Conservation (phyloP, 495 filamentous ascomycete genomes). For the Xylaria flabelliformis region DNA sequence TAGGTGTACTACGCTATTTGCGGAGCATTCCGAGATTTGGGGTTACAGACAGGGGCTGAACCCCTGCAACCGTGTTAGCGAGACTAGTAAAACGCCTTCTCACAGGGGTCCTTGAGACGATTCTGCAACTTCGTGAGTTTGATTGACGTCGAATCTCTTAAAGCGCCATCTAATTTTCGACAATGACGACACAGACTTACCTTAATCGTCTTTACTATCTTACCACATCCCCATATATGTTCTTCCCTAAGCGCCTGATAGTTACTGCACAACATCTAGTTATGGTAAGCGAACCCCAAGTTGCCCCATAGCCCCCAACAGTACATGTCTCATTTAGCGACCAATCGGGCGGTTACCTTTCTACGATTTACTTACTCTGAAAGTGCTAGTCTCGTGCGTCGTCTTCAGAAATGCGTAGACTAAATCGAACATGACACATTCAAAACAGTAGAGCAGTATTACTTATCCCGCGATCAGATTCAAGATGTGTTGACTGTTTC, state of each 20-base stretch:
- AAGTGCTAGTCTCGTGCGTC: too few relatives aligned
- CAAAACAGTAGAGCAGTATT: not conserved
- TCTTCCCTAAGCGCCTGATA: not conserved
- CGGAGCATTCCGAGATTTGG: conserved; percentile 18
- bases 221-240: conserved; percentile 2
- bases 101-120: conserved; percentile 35
- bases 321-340: not conserved
- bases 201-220: not conserved
- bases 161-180: not conserved
- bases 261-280: not conserved
- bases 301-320: not conserved
- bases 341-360: conserved; percentile 10
- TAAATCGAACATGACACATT: not conserved
- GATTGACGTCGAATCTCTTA: conserved; percentile 26
- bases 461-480: not conserved
- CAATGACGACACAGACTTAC: not conserved
- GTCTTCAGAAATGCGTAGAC: not conserved
- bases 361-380: not conserved
- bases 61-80: conserved; percentile 4
- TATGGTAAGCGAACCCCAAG: not conserved
- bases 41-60: not conserved
- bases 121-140: conserved; percentile 37
- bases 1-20: not conserved
- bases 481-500: not conserved
- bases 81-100: conserved; percentile 33